A percentile compares a stretch with the other conserved stretches of the same genome.
Evolutionary conservation across 495 filamentous ascomycete genomes (phyloP).

Genomic region (Immersiella caudata): DNA sequence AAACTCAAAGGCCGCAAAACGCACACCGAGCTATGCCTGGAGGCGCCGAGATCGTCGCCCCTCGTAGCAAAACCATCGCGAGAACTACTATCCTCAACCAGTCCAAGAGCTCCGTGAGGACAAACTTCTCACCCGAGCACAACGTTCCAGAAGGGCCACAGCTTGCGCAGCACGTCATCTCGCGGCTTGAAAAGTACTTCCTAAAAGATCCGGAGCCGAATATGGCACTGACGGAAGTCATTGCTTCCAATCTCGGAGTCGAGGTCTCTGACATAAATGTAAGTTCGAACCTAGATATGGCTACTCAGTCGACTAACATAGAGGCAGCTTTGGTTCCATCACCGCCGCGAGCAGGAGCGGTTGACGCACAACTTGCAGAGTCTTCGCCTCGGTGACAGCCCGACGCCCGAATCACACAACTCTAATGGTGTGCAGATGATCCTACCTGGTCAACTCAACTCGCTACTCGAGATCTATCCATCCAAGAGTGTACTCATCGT

Average conservation of each 20-base stretch:
- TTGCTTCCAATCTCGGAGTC: conserved; percentile 47
- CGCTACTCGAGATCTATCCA: conserved; percentile 49
- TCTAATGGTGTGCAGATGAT: conserved; percentile 45
- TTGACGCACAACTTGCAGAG: conserved; percentile 43
- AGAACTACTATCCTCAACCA: conserved; percentile 39
- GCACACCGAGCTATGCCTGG: conserved; percentile 15
- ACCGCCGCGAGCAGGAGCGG: conserved; percentile 46
- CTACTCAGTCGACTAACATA: not conserved
- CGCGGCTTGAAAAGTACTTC: conserved; percentile 50
- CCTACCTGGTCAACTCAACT: conserved; percentile 50
- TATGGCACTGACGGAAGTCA: conserved; percentile 40
- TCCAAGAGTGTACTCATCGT: conserved; percentile 48
- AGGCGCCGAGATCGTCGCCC: not conserved
- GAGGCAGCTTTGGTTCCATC: conserved; percentile 47
- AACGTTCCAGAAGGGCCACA: conserved; percentile 35
- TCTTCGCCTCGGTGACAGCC: conserved; percentile 36
- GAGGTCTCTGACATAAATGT: conserved; percentile 41
- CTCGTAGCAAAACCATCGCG: conserved; percentile 26
- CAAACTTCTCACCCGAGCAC: conserved; percentile 28
- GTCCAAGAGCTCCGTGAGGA: conserved; percentile 34
- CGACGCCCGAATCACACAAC: conserved; percentile 22
- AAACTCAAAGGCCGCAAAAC: conserved; percentile 21
- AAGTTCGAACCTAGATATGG: not conserved
- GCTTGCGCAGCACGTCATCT: conserved; percentile 42
- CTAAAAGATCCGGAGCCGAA: conserved; percentile 42